A percentile compares a stretch with the other conserved stretches of the same genome.
phyloP scores from a whole-genome alignment of 257 asterid species.

The Rehmannia glutinosa region DNA sequence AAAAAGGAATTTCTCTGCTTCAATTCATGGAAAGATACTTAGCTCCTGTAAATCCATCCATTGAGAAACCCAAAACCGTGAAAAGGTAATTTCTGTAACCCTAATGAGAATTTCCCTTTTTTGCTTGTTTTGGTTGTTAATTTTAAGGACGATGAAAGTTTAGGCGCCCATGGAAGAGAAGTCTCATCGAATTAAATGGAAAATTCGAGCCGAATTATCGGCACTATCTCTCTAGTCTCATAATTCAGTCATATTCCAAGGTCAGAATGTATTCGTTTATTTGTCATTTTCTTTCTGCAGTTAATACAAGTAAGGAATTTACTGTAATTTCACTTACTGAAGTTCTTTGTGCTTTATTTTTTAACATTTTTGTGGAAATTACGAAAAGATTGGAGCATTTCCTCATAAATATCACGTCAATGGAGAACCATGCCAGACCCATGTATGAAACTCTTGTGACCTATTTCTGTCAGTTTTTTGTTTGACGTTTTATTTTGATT shows the following conservation, averaged over 20 bases:
- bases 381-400: slow-evolving; percentile 48
- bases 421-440: slow-evolving; percentile 67
- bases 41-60: slow-evolving; percentile 25
- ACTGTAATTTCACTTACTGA: neutral
- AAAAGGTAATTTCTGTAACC: slow-evolving; percentile 37
- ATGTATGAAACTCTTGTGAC: slow-evolving; percentile 41
- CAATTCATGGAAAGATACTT: slow-evolving; percentile 57
- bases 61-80: slow-evolving; percentile 30
- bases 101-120: neutral
- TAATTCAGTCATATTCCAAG: slow-evolving; percentile 68
- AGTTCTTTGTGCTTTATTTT: neutral
- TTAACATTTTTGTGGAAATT: slow-evolving; percentile 5
- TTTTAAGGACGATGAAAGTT: neutral
- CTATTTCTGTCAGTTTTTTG: neutral
- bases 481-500: neutral
- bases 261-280: slow-evolving; percentile 23
- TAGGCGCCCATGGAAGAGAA: slow-evolving; percentile 72
- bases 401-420: slow-evolving; percentile 71
- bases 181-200: slow-evolving; percentile 63
- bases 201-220: slow-evolving; percentile 52
- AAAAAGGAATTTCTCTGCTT: neutral
- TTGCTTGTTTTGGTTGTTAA: neutral
- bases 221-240: slow-evolving; percentile 44
- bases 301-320: neutral
- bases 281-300: neutral